Evolutionary conservation across 169 alveolate genomes (phyloP), one percentile per base, ranked within the genome.

Genomic region (Plasmodium malariae): DNA sequence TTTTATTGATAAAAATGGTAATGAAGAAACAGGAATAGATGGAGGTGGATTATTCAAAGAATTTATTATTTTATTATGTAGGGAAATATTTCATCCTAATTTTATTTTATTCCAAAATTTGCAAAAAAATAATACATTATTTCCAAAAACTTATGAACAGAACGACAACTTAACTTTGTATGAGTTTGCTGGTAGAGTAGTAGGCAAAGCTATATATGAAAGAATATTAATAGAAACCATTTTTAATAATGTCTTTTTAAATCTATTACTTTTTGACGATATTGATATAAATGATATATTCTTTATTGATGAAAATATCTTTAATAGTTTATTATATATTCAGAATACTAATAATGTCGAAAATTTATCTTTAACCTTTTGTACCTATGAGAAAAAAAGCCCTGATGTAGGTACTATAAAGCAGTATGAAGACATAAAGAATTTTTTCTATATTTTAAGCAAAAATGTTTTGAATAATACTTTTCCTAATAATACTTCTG

Each of bases 21-120:
- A 91, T 24, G 92, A 92, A 19, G 99, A 98, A 88, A 97, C 95
- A 74, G 99, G 99, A 12, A 94, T 97, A 40, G 99, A 98, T 88
- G 99, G 99, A 17, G 99, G 99, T 28, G 99, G 99, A 7, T 94
- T 98, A 19, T 97, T 98, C 87, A 98, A 98, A 93, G 99, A 98
- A 89, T 98, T 98, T 85, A 89, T 98, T 60, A 95, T 95, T 2
- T 92, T 96, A 57, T 92, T 98, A 34, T 94, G 98, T 34, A 92
- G 97, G 72, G 94, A 94, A 36, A 94, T 96, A 30, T 98, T 98
- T 54, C 95, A 96, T 36, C 96, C 97, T 19, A 91, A 94, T 49
- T 96, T 90, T 85, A 98, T 98, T 26, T 94, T 97, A 6, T 97
- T 97, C 80, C 93, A 93, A 30, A 70, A 65, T 71, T 51, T 60